Percentiles rank a stretch among this genome's conserved stretches.
Conservation (phyloP, 2,329 filamentous ascomycete species). For the Clonostachys sp. region DNA sequence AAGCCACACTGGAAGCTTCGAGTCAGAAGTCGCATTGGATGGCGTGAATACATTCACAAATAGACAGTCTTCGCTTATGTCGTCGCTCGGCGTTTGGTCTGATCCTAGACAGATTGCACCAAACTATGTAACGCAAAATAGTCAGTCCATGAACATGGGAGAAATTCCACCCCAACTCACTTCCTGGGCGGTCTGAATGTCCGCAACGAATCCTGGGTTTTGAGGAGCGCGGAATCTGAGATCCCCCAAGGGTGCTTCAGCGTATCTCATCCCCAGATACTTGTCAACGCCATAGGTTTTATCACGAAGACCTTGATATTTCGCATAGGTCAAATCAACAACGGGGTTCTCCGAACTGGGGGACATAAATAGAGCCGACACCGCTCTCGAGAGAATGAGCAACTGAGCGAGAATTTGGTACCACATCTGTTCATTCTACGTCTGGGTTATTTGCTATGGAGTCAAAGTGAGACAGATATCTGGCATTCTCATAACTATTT, state of each 20-base stretch:
- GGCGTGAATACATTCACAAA: constrained; percentile 7
- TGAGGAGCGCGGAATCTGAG: constrained; percentile 11
- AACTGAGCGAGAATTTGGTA: too few relatives aligned
- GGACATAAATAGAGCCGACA: too few relatives aligned
- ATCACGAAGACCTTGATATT: too few relatives aligned
- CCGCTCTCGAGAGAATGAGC: too few relatives aligned
- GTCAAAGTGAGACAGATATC: too few relatives aligned
- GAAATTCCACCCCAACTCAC: constrained; percentile 2
- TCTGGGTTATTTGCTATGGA: too few relatives aligned
- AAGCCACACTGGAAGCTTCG: too few relatives aligned
- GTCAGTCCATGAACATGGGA: not conserved
- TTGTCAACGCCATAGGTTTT: constrained; percentile 6
- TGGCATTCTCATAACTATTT: too few relatives aligned
- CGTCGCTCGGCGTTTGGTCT: not conserved
- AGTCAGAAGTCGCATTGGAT: too few relatives aligned
- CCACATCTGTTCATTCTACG: too few relatives aligned
- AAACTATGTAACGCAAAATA: constrained; percentile 1
- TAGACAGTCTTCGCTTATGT: constrained; percentile 15
- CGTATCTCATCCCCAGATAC: constrained; percentile 15
- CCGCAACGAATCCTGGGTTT: constrained; percentile 1
- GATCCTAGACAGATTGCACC: constrained; percentile 1
- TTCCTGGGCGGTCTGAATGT: constrained; percentile 3
- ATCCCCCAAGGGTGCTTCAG: constrained; percentile 8
- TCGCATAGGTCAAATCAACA: too few relatives aligned
- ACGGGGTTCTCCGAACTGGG: too few relatives aligned